Conservation (phyloP, 1,284 basidiomycete species). For the Moniliophthora roreri region DNA sequence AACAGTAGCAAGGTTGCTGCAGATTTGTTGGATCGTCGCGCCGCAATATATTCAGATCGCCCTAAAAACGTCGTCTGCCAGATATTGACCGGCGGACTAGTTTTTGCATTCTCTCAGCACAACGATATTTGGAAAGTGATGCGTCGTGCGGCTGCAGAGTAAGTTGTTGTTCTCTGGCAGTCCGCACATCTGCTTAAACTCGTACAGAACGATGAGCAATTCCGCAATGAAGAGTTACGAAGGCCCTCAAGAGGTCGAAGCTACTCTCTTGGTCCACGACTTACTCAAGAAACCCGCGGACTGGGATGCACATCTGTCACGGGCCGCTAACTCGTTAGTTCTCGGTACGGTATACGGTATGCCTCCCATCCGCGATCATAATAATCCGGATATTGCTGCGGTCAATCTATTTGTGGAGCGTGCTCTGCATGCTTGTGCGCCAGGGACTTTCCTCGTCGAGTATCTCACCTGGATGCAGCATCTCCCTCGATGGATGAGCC, state of each 20-base stretch:
- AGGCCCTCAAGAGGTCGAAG: slow-evolving; percentile 8
- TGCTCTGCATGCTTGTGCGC: slow-evolving; percentile 8
- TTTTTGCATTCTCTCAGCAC: slow-evolving; percentile 15
- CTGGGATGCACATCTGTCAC: slow-evolving; percentile 15
- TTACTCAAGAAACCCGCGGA: slow-evolving; percentile 5
- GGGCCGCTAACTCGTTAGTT: slow-evolving; percentile 6
- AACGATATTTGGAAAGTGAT: slow-evolving; percentile 17
- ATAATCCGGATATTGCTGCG: slow-evolving; percentile 15
- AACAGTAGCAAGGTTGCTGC: slow-evolving; percentile 2
- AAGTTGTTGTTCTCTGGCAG: not conserved
- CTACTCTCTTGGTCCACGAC: slow-evolving; percentile 7
- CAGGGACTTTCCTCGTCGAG: slow-evolving; percentile 21
- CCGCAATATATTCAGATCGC: slow-evolving; percentile 7
- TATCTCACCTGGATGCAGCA: slow-evolving; percentile 25
- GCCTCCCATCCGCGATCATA: slow-evolving; percentile 7
- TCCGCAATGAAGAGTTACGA: slow-evolving; percentile 3
- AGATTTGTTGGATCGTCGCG: slow-evolving; percentile 8
- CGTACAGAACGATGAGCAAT: too few species aligned
- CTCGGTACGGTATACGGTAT: slow-evolving; percentile 9
- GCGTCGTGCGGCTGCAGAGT: slow-evolving; percentile 17
- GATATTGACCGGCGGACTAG: slow-evolving; percentile 16
- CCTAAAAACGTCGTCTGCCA: not conserved
- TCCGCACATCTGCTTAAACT: too few species aligned
- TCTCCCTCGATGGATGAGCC: slow-evolving; percentile 22
- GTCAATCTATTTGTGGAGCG: slow-evolving; percentile 18